phyloP scores from a whole-genome alignment of 306 rosid genomes.

The Macrotyloma uniflorum region DNA sequence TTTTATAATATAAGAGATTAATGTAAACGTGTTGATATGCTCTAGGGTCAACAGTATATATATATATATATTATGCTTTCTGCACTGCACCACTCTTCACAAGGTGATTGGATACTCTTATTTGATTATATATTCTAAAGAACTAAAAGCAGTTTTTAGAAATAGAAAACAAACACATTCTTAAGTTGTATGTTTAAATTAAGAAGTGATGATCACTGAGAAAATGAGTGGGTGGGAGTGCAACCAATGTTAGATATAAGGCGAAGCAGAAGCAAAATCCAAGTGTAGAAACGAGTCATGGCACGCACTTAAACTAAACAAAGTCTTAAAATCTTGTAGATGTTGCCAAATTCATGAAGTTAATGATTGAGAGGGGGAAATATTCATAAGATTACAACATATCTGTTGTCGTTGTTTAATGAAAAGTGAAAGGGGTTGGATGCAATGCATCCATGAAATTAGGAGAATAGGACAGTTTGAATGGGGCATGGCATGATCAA shows the following conservation, averaged over 20 bases:
- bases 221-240: not conserved
- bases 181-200: too few species aligned
- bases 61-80: too few species aligned
- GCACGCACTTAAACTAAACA: constrained; percentile 47
- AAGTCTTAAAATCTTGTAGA: constrained; percentile 53
- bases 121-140: too few species aligned
- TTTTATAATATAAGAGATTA: too few species aligned
- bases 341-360: constrained; percentile 63
- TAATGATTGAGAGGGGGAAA: constrained; percentile 57
- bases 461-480: constrained; percentile 14
- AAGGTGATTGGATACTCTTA: too few species aligned
- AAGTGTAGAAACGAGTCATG: constrained; percentile 31
- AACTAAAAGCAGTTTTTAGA: too few species aligned
- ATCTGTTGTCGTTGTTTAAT: constrained; percentile 34
- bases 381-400: constrained; percentile 9
- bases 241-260: constrained; percentile 18
- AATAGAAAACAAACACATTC: too few species aligned
- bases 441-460: constrained; percentile 66
- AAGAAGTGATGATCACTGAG: too few species aligned
- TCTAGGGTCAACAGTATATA: too few species aligned
- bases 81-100: too few species aligned
- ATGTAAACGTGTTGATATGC: too few species aligned
- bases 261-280: constrained; percentile 35
- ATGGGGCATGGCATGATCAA: constrained; percentile 51
- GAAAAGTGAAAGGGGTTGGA: constrained; percentile 44